Conservation (phyloP, 345 rosid genomes). For the Ceriops decandra region DNA sequence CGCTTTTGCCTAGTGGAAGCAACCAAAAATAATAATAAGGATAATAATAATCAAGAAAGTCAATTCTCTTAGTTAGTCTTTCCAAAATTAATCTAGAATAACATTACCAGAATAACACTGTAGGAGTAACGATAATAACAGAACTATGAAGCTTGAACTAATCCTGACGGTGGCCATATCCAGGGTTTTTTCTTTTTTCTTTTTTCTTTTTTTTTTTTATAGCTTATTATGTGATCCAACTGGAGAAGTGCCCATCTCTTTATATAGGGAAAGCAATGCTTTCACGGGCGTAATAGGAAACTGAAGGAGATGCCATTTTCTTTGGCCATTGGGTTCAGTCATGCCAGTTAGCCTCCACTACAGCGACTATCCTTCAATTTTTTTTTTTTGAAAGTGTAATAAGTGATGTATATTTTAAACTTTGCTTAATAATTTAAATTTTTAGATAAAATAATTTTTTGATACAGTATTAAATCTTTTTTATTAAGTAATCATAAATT, state of each 20-base stretch:
- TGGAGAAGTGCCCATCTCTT: not conserved
- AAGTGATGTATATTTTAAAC: too few species aligned
- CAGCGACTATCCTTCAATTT: not conserved
- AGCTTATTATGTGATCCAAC: not conserved
- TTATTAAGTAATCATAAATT: too few species aligned
- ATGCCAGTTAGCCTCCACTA: slow-evolving; percentile 27
- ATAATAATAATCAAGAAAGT: not conserved
- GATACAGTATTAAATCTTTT: too few species aligned
- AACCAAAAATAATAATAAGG: not conserved
- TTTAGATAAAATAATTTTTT: too few species aligned
- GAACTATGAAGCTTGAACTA: slow-evolving; percentile 31
- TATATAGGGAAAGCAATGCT: slow-evolving; percentile 3
- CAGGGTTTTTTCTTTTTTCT: not conserved
- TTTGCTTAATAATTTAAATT: too few species aligned
- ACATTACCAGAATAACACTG: slow-evolving; percentile 44
- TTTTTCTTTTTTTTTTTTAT: not conserved
- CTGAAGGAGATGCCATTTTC: slow-evolving; percentile 23
- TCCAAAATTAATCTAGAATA: not conserved
- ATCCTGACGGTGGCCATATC: slow-evolving; percentile 31
- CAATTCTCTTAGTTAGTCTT: not conserved
- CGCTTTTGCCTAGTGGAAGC: slow-evolving; percentile 40
- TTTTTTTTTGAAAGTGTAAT: too few species aligned
- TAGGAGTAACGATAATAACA: slow-evolving; percentile 42
- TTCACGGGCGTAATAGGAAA: not conserved
- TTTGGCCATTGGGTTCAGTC: slow-evolving; percentile 28